A percentile compares a stretch with the other conserved stretches of the same genome.
Evolutionary conservation across 2,329 filamentous ascomycete species (phyloP).

Genomic region (Colletotrichum shisoi): DNA sequence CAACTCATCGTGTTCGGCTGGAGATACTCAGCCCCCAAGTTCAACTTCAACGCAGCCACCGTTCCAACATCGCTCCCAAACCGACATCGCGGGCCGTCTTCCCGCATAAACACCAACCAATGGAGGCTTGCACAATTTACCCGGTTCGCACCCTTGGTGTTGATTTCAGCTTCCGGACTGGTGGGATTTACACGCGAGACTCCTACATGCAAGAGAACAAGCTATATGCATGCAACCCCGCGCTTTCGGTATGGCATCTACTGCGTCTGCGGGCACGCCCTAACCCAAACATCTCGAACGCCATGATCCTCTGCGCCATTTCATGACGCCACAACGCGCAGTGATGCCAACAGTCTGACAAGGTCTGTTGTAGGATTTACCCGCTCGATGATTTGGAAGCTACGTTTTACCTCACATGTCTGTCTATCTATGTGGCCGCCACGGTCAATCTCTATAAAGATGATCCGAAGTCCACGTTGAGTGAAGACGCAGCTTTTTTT

Average conservation of each 20-base stretch:
- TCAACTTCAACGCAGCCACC: background rate
- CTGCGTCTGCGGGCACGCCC: background rate
- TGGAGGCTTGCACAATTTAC: background rate
- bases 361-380: background rate
- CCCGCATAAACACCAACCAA: constrained; percentile 13
- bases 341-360: too few species aligned
- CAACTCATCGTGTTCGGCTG: background rate
- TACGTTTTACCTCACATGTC: background rate
- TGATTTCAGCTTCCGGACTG: background rate
- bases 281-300: background rate
- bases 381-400: background rate
- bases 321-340: background rate
- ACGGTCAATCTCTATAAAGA: constrained; percentile 7
- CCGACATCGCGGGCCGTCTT: constrained; percentile 3
- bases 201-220: background rate
- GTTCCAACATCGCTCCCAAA: background rate
- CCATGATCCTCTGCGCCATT: background rate
- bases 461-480: background rate
- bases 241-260: background rate
- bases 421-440: background rate
- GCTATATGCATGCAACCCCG: background rate
- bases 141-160: background rate
- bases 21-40: background rate
- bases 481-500: background rate
- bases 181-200: constrained; percentile 1